A percentile compares a stretch with the other conserved stretches of the same genome.
phyloP scores from a whole-genome alignment of 2,329 filamentous ascomycete species.

The Monosporascus sp. region DNA sequence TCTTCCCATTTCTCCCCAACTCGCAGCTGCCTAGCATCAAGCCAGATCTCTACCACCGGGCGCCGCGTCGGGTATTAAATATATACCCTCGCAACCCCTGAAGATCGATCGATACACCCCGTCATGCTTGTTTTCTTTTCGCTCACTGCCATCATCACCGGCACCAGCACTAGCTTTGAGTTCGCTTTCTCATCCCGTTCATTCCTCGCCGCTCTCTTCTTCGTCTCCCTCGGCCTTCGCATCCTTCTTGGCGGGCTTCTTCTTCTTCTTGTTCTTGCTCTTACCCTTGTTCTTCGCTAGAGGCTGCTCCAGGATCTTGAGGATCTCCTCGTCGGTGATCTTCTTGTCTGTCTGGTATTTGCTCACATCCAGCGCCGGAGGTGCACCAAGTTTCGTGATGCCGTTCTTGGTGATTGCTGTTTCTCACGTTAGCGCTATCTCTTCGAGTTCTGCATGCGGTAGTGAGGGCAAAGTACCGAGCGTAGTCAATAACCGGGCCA shows the following conservation, averaged over 20 bases:
- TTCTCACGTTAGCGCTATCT: constrained; percentile 14
- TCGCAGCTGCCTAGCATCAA: background rate
- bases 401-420: constrained; percentile 97
- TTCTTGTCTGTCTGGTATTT: constrained; percentile 96
- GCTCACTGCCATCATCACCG: background rate
- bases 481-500: constrained; percentile 84
- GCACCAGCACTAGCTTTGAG: background rate
- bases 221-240: constrained; percentile 14
- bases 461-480: constrained; percentile 62
- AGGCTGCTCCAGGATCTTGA: constrained; percentile 89
- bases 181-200: background rate
- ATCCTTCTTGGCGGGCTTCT: constrained; percentile 56
- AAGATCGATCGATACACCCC: background rate
- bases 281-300: constrained; percentile 82
- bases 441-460: background rate
- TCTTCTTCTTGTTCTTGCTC: constrained; percentile 88
- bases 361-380: constrained; percentile 68
- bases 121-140: background rate
- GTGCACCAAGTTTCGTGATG: constrained; percentile 75
- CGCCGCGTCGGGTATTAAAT: background rate
- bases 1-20: too few species aligned
- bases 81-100: background rate
- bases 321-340: constrained; percentile 91
- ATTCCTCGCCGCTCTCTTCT: constrained; percentile 2
- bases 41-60: background rate